Base-by-base conservation (phyloP, 805 yeast species). In the Barnettozyma populi region DNA sequence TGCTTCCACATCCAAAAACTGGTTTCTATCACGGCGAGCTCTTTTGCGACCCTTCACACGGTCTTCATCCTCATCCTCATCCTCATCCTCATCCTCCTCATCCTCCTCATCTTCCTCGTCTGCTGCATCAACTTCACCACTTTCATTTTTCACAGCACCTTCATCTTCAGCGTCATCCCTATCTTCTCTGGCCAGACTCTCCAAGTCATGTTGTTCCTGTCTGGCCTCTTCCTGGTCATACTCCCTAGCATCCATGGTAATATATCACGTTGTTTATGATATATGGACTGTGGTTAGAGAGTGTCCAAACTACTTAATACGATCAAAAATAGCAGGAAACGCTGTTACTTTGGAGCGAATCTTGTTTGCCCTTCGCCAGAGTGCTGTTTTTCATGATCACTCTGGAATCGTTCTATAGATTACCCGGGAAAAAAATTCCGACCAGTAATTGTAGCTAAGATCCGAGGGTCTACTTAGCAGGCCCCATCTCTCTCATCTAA, bases 1-100 rank as follows among this genome's bases (percentile, higher is more conserved):
- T 50, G 97, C 99, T 73, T 94, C 98, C 46, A 94, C 95, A 86
- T 94, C 99, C 69, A 94, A 50, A 52, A 59, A 94, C 73, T 86
- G 90, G 66, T 92, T 92, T 50, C 86, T 74, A 42, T 69, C 73
- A 48, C 65, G 72, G 50, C 76, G 72, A 59, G 68, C 64, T 63
- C 75, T 64, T 65, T 71, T 66, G 63, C 70, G 55, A 60, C 72
- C 64, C 56, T 75, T 71, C 5, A 72, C 73, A n/a, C 68, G 67
- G 6, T 72, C 77, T 5, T 69, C 81, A 0, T 75, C 79, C 0
- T 74, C 79, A 0, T 75, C 78, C 1, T 71, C 77, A 0, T 71
- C 76, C 0, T 70, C 73, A 1, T 72, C 74, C 0, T 66, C 72
- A 2, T 69, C 75, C 3, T 69, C 73, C 0, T 68, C 74, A 1